phyloP scores from a whole-genome alignment of 2,329 filamentous ascomycete species.

The Trichoderma asperellum region DNA sequence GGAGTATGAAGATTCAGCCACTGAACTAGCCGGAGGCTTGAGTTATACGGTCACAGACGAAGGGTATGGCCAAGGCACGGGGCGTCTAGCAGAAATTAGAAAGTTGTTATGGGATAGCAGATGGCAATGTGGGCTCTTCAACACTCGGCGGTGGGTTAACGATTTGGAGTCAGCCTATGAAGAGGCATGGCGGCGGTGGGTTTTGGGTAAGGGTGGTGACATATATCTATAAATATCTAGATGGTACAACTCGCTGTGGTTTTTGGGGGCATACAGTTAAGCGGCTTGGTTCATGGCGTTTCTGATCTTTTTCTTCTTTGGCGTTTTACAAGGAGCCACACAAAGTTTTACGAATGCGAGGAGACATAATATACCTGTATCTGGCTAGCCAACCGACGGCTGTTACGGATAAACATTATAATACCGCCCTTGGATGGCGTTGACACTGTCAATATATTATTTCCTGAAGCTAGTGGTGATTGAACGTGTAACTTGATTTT shows the following conservation, averaged over 20 bases:
- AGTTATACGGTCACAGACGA: constrained; percentile 55
- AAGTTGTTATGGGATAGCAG: constrained; percentile 80
- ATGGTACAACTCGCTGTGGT: constrained; percentile 5
- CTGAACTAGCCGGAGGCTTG: constrained; percentile 66
- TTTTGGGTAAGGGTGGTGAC: constrained; percentile 83
- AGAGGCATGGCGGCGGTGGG: constrained; percentile 88
- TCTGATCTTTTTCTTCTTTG: neutral
- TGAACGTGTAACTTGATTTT: neutral
- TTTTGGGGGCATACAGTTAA: neutral
- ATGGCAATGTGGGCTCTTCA: constrained; percentile 86
- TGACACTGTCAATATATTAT: neutral
- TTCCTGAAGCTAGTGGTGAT: neutral
- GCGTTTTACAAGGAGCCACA: neutral
- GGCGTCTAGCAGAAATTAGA: constrained; percentile 77
- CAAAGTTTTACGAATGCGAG: neutral
- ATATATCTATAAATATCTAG: constrained; percentile 68
- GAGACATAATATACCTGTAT: neutral
- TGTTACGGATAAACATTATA: constrained; percentile 5
- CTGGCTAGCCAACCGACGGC: constrained; percentile 4
- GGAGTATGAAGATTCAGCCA: constrained; percentile 81
- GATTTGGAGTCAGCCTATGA: constrained; percentile 90
- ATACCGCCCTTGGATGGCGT: neutral
- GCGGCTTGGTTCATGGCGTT: neutral
- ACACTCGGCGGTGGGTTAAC: constrained; percentile 87
- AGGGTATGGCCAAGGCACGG: constrained; percentile 59